Evolutionary conservation across 352 stramenopile genomes (phyloP).

Genomic region (Pseudoperonospora humuli): DNA sequence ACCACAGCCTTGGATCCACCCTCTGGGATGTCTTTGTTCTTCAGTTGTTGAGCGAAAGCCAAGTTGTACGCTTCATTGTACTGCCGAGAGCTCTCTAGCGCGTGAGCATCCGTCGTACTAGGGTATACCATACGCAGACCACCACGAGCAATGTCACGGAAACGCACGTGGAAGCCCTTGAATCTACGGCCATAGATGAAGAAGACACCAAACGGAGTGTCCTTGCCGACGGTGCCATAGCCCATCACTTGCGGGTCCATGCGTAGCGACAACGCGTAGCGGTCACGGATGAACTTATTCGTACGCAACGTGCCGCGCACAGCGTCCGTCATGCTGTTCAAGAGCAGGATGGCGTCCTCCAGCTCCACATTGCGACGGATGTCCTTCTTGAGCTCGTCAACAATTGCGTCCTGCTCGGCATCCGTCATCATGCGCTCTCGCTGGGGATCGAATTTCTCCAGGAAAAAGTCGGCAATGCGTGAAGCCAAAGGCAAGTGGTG

Average conservation of each 20-base stretch:
- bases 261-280: slow-evolving; percentile 74
- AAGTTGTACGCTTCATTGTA: slow-evolving; percentile 84
- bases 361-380: slow-evolving; percentile 68
- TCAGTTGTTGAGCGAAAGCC: slow-evolving; percentile 78
- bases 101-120: slow-evolving; percentile 48
- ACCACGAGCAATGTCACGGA: slow-evolving; percentile 75
- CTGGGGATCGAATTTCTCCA: slow-evolving; percentile 78
- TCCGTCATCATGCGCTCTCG: slow-evolving; percentile 27
- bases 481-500: slow-evolving; percentile 87
- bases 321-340: slow-evolving; percentile 75
- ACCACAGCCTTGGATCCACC: slow-evolving; percentile 80
- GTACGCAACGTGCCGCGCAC: slow-evolving; percentile 69
- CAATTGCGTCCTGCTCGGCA: slow-evolving; percentile 34
- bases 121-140: slow-evolving; percentile 75
- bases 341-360: slow-evolving; percentile 59
- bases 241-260: slow-evolving; percentile 76
- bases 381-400: slow-evolving; percentile 55
- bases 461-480: slow-evolving; percentile 93
- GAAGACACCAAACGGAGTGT: slow-evolving; percentile 94
- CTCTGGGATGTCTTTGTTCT: slow-evolving; percentile 87
- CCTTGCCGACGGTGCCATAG: slow-evolving; percentile 74
- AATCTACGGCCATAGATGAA: slow-evolving; percentile 96
- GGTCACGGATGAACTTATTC: slow-evolving; percentile 76
- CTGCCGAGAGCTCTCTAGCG: slow-evolving; percentile 58
- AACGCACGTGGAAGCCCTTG: slow-evolving; percentile 85